Percentiles rank a stretch among this genome's conserved stretches.
These are phyloP conservation scores for Evernia prunastri DNA, from an alignment of 495 filamentous ascomycete genomes.

Conservation along the genomic window DNA sequence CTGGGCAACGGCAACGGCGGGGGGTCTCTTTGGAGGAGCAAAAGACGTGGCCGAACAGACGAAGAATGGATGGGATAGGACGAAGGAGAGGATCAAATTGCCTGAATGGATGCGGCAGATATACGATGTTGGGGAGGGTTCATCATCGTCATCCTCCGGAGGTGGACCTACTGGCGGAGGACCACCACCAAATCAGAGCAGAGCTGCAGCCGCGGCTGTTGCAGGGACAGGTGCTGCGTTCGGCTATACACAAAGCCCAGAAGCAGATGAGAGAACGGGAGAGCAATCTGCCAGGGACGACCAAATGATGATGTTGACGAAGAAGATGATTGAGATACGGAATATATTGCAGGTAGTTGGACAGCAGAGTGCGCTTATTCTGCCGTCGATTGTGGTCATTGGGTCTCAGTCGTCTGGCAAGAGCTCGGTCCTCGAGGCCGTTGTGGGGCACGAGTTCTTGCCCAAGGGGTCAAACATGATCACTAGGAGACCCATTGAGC, in stretches of 20 bases:
- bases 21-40: constrained; percentile 59
- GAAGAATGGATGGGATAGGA: constrained; percentile 70
- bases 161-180: constrained; percentile 39
- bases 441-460: constrained; percentile 96
- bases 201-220: constrained; percentile 45
- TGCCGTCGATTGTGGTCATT: constrained; percentile 97
- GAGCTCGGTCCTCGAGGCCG: constrained; percentile 93
- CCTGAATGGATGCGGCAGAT: constrained; percentile 85
- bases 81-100: constrained; percentile 67
- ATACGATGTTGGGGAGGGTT: constrained; percentile 44
- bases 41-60: constrained; percentile 72
- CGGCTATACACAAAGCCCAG: constrained; percentile 64
- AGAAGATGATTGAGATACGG: constrained; percentile 99
- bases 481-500: constrained; percentile 89
- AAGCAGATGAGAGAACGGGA: constrained; percentile 59
- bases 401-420: constrained; percentile 98
- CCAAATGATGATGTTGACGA: constrained; percentile 98
- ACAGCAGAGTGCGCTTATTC: constrained; percentile 75
- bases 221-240: constrained; percentile 68
- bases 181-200: constrained; percentile 57
- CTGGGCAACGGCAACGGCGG: constrained; percentile 58
- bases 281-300: constrained; percentile 75
- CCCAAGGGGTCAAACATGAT: constrained; percentile 99
- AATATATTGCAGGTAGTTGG: constrained; percentile 85
- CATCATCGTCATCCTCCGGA: constrained; percentile 35